Conservation (phyloP, 164 flowering plant genomes). For the Vitis labrusca region DNA sequence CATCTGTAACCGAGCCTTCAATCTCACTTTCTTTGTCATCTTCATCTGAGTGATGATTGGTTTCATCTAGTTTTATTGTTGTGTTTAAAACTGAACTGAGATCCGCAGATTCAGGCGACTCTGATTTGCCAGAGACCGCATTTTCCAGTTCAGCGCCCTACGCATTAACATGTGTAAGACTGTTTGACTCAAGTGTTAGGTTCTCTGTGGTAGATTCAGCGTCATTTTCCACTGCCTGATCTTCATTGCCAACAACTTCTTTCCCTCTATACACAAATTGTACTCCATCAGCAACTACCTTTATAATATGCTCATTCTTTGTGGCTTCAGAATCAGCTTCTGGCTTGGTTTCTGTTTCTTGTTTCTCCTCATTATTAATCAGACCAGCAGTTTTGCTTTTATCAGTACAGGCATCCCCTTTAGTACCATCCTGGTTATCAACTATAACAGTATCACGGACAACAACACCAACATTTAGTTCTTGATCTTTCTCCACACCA, state of each 20-base stretch:
- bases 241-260: conserved; percentile 1
- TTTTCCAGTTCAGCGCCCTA: conserved; percentile 13
- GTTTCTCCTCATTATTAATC: conserved; percentile 4
- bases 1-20: conserved; percentile 58
- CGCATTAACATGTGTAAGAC: background rate
- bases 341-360: conserved; percentile 15
- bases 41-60: conserved; percentile 18
- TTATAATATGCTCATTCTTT: background rate
- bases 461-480: background rate
- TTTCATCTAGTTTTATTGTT: conserved; percentile 13
- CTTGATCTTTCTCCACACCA: conserved; percentile 10
- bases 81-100: conserved; percentile 4
- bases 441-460: background rate
- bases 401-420: conserved; percentile 8
- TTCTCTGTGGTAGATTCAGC: background rate
- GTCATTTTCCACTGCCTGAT: background rate
- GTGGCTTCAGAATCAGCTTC: conserved; percentile 17
- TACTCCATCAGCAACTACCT: conserved; percentile 11
- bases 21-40: conserved; percentile 28
- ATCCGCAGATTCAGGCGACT: conserved; percentile 8
- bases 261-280: background rate
- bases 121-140: conserved; percentile 7
- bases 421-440: background rate
- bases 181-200: conserved; percentile 14
- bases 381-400: background rate